Conservation (phyloP, 768 basidiomycete species). For the Rossbeevera mucosa region DNA sequence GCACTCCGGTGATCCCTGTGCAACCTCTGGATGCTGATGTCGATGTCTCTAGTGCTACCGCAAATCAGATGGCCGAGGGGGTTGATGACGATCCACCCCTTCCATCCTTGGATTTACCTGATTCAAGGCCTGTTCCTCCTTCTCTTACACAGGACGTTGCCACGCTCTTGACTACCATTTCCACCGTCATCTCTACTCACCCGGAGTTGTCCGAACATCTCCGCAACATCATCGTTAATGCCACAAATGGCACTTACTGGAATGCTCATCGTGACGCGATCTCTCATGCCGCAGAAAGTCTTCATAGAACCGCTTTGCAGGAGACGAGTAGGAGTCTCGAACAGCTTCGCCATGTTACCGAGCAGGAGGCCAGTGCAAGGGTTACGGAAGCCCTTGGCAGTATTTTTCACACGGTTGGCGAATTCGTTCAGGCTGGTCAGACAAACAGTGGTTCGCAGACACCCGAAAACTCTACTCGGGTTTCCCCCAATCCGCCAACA, state of each 20-base stretch:
- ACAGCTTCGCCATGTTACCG: constrained; percentile 44
- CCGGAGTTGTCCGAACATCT: constrained; percentile 70
- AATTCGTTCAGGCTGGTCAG: constrained; percentile 22
- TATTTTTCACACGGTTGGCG: constrained; percentile 52
- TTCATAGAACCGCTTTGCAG: constrained; percentile 44
- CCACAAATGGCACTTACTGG: constrained; percentile 68
- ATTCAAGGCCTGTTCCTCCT: constrained; percentile 27
- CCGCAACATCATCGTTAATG: constrained; percentile 58
- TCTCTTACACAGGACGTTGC: constrained; percentile 66
- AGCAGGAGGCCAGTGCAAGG: constrained; percentile 61
- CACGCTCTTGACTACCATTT: constrained; percentile 51
- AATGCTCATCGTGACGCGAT: constrained; percentile 54
- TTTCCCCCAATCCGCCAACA: not conserved
- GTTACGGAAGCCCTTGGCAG: constrained; percentile 60
- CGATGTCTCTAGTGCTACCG: constrained; percentile 4
- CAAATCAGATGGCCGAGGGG: constrained; percentile 10
- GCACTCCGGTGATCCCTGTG: constrained; percentile 37
- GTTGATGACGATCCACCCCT: constrained; percentile 45
- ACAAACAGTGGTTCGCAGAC: constrained; percentile 5
- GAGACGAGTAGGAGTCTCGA: constrained; percentile 38
- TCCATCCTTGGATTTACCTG: constrained; percentile 39
- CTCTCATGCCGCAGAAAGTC: constrained; percentile 51
- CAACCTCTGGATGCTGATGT: constrained; percentile 18
- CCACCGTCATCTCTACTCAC: constrained; percentile 53
- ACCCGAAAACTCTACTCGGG: not conserved